Evolutionary conservation across 306 rosid genomes (phyloP).

Genomic region (Vigna angularis): DNA sequence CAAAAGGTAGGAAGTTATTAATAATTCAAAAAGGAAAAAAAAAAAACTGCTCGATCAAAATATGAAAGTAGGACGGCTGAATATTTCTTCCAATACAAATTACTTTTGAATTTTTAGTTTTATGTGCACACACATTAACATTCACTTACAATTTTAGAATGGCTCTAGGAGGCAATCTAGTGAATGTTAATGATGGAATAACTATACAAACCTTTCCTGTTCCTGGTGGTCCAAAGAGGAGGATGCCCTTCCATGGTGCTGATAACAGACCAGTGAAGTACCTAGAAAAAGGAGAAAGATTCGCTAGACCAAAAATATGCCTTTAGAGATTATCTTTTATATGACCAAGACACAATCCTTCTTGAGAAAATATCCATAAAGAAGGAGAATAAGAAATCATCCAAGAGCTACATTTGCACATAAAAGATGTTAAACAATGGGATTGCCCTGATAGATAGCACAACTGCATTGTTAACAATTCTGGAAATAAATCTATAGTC

Average conservation of each 20-base stretch:
- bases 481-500: too few species aligned
- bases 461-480: too few species aligned
- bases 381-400: too few species aligned
- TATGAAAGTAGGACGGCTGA: constrained; percentile 23
- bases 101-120: background rate
- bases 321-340: too few species aligned
- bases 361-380: too few species aligned
- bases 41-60: background rate
- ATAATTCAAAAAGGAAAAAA: background rate
- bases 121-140: constrained; percentile 22
- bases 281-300: constrained; percentile 57
- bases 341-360: too few species aligned
- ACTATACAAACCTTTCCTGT: constrained; percentile 90
- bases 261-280: constrained; percentile 92
- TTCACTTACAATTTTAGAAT: constrained; percentile 18
- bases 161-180: constrained; percentile 6
- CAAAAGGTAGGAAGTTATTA: constrained; percentile 27
- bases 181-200: constrained; percentile 23
- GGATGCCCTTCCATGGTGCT: constrained; percentile 95
- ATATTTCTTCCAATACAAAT: constrained; percentile 1
- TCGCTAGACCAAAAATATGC: constrained; percentile 4
- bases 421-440: too few species aligned
- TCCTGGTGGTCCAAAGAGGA: constrained; percentile 98
- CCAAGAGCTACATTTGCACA: too few species aligned
- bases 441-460: too few species aligned